These are phyloP conservation scores for Vanrija sp. DNA, from an alignment of 1,284 basidiomycete genomes.

Conservation along the genomic window DNA sequence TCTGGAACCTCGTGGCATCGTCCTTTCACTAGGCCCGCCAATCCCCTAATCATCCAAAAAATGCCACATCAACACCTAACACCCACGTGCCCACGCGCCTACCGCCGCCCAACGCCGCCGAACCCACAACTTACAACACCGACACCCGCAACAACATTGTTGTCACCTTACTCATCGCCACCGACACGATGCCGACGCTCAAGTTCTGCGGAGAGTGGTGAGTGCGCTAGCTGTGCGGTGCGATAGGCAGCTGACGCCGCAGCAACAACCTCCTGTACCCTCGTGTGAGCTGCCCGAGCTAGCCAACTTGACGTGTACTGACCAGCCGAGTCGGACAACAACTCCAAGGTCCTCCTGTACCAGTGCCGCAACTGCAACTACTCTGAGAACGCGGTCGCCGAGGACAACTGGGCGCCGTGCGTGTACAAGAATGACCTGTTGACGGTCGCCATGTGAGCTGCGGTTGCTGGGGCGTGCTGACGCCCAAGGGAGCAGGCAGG, in stretches of 20 bases:
- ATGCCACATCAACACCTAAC: no score
- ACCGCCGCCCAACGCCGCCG: background rate
- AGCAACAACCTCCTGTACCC: slow-evolving; percentile 91
- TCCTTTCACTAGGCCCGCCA: no score
- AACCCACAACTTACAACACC: background rate
- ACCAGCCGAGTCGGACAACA: slow-evolving; percentile 61
- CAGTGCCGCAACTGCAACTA: slow-evolving; percentile 90
- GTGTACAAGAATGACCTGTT: slow-evolving; percentile 93
- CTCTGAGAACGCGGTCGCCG: slow-evolving; percentile 64
- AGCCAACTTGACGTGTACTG: background rate
- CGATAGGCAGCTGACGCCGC: slow-evolving; percentile 5
- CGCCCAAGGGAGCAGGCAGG: slow-evolving; percentile 78
- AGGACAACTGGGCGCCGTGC: slow-evolving; percentile 64
- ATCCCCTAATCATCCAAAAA: no score
- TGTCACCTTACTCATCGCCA: background rate
- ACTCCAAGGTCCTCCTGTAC: slow-evolving; percentile 81
- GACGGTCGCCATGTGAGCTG: slow-evolving; percentile 81
- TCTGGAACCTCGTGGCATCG: no score
- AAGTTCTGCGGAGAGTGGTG: slow-evolving; percentile 81
- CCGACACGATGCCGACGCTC: slow-evolving; percentile 52
- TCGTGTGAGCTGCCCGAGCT: slow-evolving; percentile 43
- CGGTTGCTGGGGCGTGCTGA: background rate
- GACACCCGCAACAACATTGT: background rate
- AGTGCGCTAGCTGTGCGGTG: slow-evolving; percentile 6
- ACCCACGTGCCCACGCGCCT: no score